Percentiles rank a stretch among this genome's conserved stretches.
phyloP scores from a whole-genome alignment of 441 rosid genomes.

The Jatropha multifida region DNA sequence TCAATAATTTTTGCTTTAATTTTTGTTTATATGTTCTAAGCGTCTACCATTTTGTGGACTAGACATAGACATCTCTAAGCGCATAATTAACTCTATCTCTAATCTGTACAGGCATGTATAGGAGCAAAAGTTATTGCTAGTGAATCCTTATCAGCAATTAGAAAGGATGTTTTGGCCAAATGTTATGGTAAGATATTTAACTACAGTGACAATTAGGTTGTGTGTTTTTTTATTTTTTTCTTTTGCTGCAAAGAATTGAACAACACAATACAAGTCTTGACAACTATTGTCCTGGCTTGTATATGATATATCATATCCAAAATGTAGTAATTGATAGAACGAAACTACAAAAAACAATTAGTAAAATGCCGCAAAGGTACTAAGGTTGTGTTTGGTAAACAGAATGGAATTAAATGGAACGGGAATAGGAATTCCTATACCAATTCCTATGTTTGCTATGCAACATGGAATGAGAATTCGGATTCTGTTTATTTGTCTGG shows the following conservation, averaged over 20 bases:
- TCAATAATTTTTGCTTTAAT: background rate
- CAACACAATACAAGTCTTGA: background rate
- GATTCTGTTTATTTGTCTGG: no score
- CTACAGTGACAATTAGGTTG: background rate
- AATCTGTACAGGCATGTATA: constrained; percentile 77
- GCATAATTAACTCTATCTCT: background rate
- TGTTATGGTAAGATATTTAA: constrained; percentile 67
- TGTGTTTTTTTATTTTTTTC: background rate
- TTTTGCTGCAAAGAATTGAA: background rate
- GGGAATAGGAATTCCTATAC: no score
- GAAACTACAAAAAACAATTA: no score
- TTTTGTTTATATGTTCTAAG: background rate
- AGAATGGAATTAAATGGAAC: no score
- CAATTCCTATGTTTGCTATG: no score
- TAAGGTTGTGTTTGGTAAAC: no score
- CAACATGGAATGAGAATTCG: no score
- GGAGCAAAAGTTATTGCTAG: constrained; percentile 97
- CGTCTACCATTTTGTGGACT: background rate
- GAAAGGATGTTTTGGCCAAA: constrained; percentile 97
- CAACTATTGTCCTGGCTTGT: background rate
- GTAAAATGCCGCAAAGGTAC: no score
- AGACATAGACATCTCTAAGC: background rate
- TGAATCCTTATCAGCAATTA: constrained; percentile 84
- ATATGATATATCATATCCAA: no score
- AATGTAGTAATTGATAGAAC: no score